Percentiles rank a stretch among this genome's conserved stretches.
These are phyloP conservation scores for Zymoseptoria tritici DNA, from an alignment of 2,329 filamentous ascomycete species.

Conservation along the genomic window DNA sequence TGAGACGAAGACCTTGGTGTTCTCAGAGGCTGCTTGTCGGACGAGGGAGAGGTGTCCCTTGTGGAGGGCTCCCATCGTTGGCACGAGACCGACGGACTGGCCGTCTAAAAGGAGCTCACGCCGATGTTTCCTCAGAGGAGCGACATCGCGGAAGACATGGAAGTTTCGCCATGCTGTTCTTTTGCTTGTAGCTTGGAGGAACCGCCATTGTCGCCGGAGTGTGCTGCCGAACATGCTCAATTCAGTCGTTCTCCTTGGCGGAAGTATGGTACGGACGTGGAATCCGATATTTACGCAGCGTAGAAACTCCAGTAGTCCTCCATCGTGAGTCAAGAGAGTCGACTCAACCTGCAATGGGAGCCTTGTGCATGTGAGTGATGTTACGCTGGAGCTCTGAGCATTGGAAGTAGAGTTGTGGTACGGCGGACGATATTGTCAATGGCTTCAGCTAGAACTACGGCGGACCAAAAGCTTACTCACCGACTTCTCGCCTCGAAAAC, in stretches of 20 bases:
- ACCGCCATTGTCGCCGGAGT: neutral
- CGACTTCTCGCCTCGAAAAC: neutral
- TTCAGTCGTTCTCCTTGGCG: neutral
- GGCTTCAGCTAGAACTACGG: too few relatives aligned
- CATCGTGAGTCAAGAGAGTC: neutral
- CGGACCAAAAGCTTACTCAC: neutral
- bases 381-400: neutral
- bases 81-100: conserved; percentile 76
- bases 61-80: conserved; percentile 97
- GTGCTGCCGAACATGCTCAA: neutral
- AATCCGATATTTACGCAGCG: too few relatives aligned
- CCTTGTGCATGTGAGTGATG: neutral
- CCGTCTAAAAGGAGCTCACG: conserved; percentile 57
- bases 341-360: neutral
- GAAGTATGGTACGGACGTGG: neutral
- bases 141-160: conserved; percentile 68
- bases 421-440: too few relatives aligned
- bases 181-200: neutral
- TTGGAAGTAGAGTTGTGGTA: neutral
- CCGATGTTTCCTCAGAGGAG: conserved; percentile 63
- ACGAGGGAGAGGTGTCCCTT: conserved; percentile 81
- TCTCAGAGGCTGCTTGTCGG: conserved; percentile 73
- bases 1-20: conserved; percentile 79
- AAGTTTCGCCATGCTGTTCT: conserved; percentile 38
- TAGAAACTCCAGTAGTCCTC: neutral